These are phyloP conservation scores for Medicago truncatula DNA, from an alignment of 306 rosid species.

Conservation along the genomic window DNA sequence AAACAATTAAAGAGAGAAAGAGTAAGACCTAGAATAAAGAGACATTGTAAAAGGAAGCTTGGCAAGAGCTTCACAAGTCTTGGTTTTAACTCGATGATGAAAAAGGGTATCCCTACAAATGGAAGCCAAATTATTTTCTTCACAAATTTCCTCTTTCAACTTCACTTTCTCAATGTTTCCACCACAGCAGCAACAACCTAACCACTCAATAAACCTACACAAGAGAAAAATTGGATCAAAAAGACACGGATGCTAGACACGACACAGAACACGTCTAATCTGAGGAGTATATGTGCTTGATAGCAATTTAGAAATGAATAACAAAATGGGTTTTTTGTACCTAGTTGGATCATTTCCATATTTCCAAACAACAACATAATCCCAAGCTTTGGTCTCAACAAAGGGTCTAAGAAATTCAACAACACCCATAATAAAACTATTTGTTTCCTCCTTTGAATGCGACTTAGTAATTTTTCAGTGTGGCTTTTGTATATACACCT, in stretches of 20 bases:
- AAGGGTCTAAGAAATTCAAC: conserved; percentile 69
- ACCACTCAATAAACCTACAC: conserved; percentile 71
- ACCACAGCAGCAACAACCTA: conserved; percentile 84
- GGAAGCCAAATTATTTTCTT: conserved; percentile 23
- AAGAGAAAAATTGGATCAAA: neutral
- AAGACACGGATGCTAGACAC: neutral
- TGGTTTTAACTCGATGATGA: conserved; percentile 63
- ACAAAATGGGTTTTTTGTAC: neutral
- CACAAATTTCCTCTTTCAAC: conserved; percentile 50
- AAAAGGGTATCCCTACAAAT: conserved; percentile 62
- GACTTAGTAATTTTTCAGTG: neutral
- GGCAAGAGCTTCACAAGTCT: conserved; percentile 75
- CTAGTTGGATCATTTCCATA: conserved; percentile 71
- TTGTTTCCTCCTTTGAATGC: conserved; percentile 37
- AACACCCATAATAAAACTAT: conserved; percentile 43
- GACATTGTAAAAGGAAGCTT: conserved; percentile 68
- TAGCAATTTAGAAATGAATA: neutral
- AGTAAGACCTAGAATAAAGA: conserved; percentile 62
- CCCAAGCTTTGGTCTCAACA: conserved; percentile 63
- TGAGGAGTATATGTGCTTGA: too few species aligned
- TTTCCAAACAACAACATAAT: conserved; percentile 77
- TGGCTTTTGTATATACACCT: neutral
- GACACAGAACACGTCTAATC: too few species aligned
- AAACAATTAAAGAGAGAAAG: neutral
- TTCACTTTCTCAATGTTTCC: conserved; percentile 33